phyloP scores from a whole-genome alignment of 73 alveolate genomes.

The Tetrahymena borealis region DNA sequence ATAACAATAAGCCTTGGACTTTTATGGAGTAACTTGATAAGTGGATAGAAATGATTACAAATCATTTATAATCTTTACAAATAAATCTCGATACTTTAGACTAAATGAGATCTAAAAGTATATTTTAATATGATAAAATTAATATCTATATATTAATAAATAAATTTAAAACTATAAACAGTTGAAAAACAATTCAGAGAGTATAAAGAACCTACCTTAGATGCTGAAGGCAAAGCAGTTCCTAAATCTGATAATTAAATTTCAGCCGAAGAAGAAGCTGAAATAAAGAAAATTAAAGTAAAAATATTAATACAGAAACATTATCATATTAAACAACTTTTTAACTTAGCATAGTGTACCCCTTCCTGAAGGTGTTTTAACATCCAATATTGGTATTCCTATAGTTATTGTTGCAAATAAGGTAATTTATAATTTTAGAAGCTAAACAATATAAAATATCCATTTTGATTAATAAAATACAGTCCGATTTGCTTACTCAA shows the following conservation, averaged over 20 bases:
- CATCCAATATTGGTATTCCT: constrained; percentile 23
- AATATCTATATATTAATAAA: neutral
- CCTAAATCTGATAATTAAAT: neutral
- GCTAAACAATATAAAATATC: neutral
- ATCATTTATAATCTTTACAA: neutral
- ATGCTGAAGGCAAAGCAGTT: neutral
- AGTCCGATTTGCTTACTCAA: constrained; percentile 13
- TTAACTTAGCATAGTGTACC: neutral
- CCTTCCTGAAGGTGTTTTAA: constrained; percentile 12
- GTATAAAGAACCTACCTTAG: neutral
- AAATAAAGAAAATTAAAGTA: neutral
- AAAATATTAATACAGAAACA: neutral
- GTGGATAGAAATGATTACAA: constrained; percentile 27
- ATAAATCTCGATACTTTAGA: constrained; percentile 14
- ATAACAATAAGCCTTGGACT: constrained; percentile 38
- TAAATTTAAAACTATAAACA: too few relatives aligned
- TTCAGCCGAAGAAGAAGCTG: neutral
- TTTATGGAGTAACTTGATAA: constrained; percentile 37
- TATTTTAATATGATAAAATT: neutral
- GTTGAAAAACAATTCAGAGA: neutral
- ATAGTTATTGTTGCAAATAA: constrained; percentile 25
- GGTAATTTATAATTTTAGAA: constrained; percentile 8
- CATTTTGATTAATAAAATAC: neutral
- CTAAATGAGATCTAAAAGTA: constrained; percentile 21
- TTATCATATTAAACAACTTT: neutral